Percentiles rank a stretch among this genome's conserved stretches.
phyloP scores from a whole-genome alignment of 371 early-diverging fungal species.

The Saksenaea oblongispora region DNA sequence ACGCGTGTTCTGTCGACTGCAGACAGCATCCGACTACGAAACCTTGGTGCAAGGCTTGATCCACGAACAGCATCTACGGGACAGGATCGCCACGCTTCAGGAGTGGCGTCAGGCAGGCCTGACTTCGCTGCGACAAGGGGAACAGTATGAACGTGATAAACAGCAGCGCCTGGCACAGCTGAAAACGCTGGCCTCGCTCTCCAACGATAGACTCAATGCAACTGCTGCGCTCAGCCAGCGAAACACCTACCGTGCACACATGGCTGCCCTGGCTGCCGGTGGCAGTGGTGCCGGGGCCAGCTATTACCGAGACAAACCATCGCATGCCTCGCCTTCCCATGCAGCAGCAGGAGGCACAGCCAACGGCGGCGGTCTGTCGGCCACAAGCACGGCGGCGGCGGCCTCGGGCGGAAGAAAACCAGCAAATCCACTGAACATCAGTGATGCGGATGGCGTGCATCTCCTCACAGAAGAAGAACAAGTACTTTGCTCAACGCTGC shows the following conservation, averaged over 20 bases:
- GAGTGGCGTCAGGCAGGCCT: conserved; percentile 91
- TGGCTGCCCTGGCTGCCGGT: conserved; percentile 17
- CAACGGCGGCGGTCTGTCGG: conserved; percentile 6
- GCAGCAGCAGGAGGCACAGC: not conserved
- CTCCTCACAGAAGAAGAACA: conserved; percentile 81
- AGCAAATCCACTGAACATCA: conserved; percentile 76
- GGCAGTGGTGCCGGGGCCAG: conserved; percentile 25
- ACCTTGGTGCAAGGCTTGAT: conserved; percentile 79
- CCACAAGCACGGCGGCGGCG: conserved; percentile 28
- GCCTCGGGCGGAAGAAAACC: conserved; percentile 51
- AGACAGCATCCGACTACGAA: conserved; percentile 83
- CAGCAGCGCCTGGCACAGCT: conserved; percentile 41
- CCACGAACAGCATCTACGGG: conserved; percentile 72
- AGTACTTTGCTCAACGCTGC: conserved; percentile 77
- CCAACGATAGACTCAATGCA: conserved; percentile 37
- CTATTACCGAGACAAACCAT: conserved; percentile 34
- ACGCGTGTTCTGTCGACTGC: conserved; percentile 89
- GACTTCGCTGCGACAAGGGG: conserved; percentile 72
- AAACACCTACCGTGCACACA: conserved; percentile 22
- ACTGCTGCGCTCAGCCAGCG: conserved; percentile 18
- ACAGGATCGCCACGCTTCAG: conserved; percentile 84
- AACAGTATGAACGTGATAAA: conserved; percentile 70
- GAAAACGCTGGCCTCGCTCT: conserved; percentile 41
- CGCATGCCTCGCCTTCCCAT: not conserved
- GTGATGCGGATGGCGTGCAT: conserved; percentile 83